A percentile compares a stretch with the other conserved stretches of the same genome.
These are phyloP conservation scores for Perkinsus olseni DNA, from an alignment of 169 alveolate genomes.

Conservation along the genomic window DNA sequence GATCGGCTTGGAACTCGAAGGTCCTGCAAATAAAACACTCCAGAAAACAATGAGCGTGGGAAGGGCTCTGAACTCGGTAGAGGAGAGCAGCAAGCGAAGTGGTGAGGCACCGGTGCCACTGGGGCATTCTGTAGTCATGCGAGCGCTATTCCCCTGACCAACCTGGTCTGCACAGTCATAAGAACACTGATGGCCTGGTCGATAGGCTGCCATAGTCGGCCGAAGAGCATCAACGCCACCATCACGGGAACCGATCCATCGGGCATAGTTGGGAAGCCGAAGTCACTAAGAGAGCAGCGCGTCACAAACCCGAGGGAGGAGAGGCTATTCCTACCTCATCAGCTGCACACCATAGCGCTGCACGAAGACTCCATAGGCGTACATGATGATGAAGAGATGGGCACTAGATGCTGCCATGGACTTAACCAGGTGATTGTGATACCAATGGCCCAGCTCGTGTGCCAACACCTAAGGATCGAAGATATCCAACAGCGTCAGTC, in stretches of 20 bases:
- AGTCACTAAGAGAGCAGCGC: too few relatives aligned
- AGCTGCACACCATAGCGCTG: neutral
- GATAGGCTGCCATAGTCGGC: neutral
- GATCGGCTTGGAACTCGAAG: constrained; percentile 70
- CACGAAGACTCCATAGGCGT: neutral
- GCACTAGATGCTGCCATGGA: constrained; percentile 12
- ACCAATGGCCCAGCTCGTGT: constrained; percentile 77
- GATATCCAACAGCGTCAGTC: neutral
- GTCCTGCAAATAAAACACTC: constrained; percentile 25
- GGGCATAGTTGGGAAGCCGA: neutral
- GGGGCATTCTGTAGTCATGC: too few relatives aligned
- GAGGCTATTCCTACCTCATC: neutral
- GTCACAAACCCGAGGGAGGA: constrained; percentile 51
- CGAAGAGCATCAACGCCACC: neutral
- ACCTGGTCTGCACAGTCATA: neutral
- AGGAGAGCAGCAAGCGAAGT: too few relatives aligned
- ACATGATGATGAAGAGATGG: neutral
- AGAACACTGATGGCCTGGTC: neutral
- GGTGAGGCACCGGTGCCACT: too few relatives aligned
- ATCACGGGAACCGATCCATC: neutral
- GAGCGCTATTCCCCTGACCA: too few relatives aligned
- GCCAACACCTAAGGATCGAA: constrained; percentile 11
- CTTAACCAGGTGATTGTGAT: constrained; percentile 20
- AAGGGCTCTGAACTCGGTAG: too few relatives aligned
- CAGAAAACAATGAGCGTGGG: constrained; percentile 29